Base-by-base conservation (phyloP, 768 basidiomycete genomes). In the Kwoniella europaea region DNA sequence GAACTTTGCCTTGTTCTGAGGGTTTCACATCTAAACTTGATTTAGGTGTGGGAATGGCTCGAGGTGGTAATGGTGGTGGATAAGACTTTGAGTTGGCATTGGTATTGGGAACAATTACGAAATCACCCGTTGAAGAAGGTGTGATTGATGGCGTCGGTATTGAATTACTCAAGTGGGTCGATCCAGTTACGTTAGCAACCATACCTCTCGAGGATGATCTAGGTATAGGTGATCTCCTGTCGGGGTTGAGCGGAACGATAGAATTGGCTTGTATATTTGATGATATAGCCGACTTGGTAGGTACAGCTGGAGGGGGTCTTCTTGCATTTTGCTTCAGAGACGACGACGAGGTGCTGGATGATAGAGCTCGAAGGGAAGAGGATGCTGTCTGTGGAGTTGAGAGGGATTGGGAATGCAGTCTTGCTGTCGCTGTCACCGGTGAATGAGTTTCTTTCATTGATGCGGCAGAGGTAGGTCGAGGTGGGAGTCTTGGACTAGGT, bases 81-180 rank as follows among this genome's bases (percentile, higher is more conserved):
- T 46, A 12, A 0, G n/a, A 15, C 52, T 24, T 42, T n/a, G 50
- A 0, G 53, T n/a, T 27, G 12, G 18, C 20, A 13, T 61, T 66
- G 2, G 72, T 43, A 6, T 71, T 67, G 15, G 69, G 58, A 9
- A 78, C 71, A 42, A 78, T 54, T 43, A 77, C 68, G 44, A 71
- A 79, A 53, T 79, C 78, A 10, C 78, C 78, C 12, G 78, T 79
- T 15, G 75, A 73, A 5, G 72, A 65, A 6, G 78, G 75, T 13
- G 75, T 76, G 3, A 79, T 60, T 3, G 43, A 35, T 12, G 74
- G 71, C 6, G 74, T 55, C 2, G 74, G 71, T 9, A 71, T 55
- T 22, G 27, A 35, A n/a, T 50, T 71, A 24, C 35, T 16, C 2
- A 13, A 27, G 12, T 20, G 18, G 10, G 67, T 52, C 15, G 62